These are phyloP conservation scores for Phytophthora fragariaefolia DNA, from an alignment of 352 stramenopile species.

Conservation along the genomic window DNA sequence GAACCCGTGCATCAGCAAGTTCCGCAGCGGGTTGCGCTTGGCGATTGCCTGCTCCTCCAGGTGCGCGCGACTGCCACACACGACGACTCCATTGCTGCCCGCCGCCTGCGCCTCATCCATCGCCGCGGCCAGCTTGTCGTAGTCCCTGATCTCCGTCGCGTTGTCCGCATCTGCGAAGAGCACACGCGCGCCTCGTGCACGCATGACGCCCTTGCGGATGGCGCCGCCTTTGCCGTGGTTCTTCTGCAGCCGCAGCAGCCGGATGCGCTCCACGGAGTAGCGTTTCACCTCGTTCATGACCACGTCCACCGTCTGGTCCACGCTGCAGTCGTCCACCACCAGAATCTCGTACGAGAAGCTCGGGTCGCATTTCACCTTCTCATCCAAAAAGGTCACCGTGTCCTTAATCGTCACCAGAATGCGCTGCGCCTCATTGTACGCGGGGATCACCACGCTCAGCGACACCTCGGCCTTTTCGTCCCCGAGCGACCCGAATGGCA, in stretches of 20 bases:
- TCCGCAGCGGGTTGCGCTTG: slow-evolving; percentile 86
- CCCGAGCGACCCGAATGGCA: slow-evolving; percentile 63
- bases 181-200: slow-evolving; percentile 77
- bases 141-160: slow-evolving; percentile 91
- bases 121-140: slow-evolving; percentile 76
- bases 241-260: slow-evolving; percentile 76
- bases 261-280: slow-evolving; percentile 62
- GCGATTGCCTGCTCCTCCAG: slow-evolving; percentile 87
- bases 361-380: slow-evolving; percentile 52
- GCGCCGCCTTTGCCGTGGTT: slow-evolving; percentile 95
- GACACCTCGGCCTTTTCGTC: slow-evolving; percentile 60
- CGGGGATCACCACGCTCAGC: slow-evolving; percentile 93
- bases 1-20: slow-evolving; percentile 94
- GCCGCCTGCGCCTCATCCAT: slow-evolving; percentile 45
- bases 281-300: slow-evolving; percentile 59
- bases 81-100: slow-evolving; percentile 62
- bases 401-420: slow-evolving; percentile 92
- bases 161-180: slow-evolving; percentile 94
- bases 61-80: slow-evolving; percentile 92
- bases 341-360: slow-evolving; percentile 88
- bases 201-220: slow-evolving; percentile 89
- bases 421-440: slow-evolving; percentile 95
- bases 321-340: slow-evolving; percentile 94
- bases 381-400: slow-evolving; percentile 89
- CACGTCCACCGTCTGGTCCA: slow-evolving; percentile 80